Percentiles rank a stretch among this genome's conserved stretches.
Evolutionary conservation across 768 basidiomycete species (phyloP).

Genomic region (Tricholoma matsutake): DNA sequence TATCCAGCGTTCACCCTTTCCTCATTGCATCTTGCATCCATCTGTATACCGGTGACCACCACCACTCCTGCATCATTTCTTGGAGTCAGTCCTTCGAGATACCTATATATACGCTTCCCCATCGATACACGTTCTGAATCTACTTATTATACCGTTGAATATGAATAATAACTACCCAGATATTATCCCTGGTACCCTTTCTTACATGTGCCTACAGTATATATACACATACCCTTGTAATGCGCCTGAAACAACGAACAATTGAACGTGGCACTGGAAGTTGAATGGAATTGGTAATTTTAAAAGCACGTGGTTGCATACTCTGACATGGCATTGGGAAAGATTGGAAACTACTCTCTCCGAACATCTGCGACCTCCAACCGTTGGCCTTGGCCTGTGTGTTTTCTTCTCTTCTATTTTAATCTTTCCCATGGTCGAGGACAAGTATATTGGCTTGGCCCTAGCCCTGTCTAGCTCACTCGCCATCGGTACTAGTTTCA

Average conservation of each 20-base stretch:
- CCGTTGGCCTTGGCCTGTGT: conserved; percentile 14
- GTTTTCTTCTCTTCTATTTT: conserved; percentile 12
- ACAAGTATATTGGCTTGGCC: conserved; percentile 92
- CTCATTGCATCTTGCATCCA: not conserved
- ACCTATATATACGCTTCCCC: not conserved
- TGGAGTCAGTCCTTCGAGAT: not conserved
- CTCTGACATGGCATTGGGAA: not conserved
- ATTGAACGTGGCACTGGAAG: not conserved
- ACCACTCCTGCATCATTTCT: not conserved
- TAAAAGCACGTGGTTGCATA: conserved; percentile 18
- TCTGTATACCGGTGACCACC: not conserved
- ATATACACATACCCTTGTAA: not conserved
- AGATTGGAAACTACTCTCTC: not conserved
- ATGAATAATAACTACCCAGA: not conserved
- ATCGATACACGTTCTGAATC: not conserved
- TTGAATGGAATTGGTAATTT: not conserved
- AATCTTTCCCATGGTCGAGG: conserved; percentile 64
- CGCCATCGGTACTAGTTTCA: conserved; percentile 93
- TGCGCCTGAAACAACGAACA: not conserved
- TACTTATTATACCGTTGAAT: not conserved
- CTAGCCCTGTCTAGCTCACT: conserved; percentile 83
- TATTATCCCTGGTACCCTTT: not conserved
- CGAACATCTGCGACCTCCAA: conserved; percentile 3
- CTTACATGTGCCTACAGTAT: not conserved
- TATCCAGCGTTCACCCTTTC: not conserved